Evolutionary conservation across 2,329 filamentous ascomycete genomes (phyloP).

Genomic region (Penicillium polonicum): DNA sequence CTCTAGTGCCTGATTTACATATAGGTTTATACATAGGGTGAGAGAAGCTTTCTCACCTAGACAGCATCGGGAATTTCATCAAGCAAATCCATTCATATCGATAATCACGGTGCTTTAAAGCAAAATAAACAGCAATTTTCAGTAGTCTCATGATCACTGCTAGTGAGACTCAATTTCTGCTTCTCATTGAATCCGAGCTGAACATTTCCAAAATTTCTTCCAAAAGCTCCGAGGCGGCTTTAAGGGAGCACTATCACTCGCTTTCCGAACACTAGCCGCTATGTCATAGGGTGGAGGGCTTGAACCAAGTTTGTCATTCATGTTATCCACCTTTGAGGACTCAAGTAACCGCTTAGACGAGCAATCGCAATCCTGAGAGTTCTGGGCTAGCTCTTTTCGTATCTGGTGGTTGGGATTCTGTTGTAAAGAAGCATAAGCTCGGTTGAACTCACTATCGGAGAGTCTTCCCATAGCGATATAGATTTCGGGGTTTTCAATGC

Average conservation of each 20-base stretch:
- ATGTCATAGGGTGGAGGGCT: slow-evolving; percentile 1
- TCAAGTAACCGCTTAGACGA: not conserved
- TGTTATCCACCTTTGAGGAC: slow-evolving; percentile 1
- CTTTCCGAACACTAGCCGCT: not conserved
- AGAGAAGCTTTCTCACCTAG: not conserved
- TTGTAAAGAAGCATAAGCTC: not conserved
- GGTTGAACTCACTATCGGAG: not conserved
- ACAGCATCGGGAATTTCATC: not conserved
- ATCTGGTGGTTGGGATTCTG: not conserved
- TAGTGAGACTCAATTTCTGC: not conserved
- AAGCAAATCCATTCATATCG: not conserved
- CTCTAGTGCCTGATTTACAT: not conserved
- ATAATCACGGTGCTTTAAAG: not conserved
- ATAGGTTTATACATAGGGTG: not conserved
- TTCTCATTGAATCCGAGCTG: not conserved
- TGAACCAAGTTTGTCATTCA: slow-evolving; percentile 2
- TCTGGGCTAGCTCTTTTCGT: not conserved
- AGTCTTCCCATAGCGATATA: not conserved
- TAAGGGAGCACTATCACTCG: slow-evolving; percentile 1
- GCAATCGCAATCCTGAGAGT: not conserved
- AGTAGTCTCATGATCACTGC: not conserved
- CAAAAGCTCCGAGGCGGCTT: not conserved
- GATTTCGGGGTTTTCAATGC: not conserved
- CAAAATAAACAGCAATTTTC: not conserved
- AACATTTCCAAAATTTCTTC: slow-evolving; percentile 2